Base-by-base conservation (phyloP, 345 rosid species). In the Noccaea bulbosa region DNA sequence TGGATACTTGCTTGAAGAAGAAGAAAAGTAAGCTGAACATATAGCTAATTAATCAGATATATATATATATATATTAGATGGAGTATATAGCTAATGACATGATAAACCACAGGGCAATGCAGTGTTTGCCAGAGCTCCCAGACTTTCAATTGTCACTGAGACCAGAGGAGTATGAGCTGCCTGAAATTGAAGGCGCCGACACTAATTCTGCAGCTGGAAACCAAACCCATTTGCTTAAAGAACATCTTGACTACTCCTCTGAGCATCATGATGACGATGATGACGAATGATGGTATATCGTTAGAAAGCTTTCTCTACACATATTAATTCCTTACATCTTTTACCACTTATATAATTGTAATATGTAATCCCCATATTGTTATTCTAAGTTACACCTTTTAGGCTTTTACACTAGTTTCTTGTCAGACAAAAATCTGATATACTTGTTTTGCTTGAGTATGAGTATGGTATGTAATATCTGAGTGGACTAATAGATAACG, bases 1-100 rank as follows among this genome's bases (percentile, higher is more conserved):
- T 61, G 95, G 96, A 45, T 89, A 84, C 82, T 84, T 91, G 65
- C 73, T 94, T 60, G 95, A 89, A 81, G 85, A 91, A 81, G 85
- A 93, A 80, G 98, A 91, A 52, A 91, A 91, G 99, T 94, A 81
- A 80, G 97, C 2, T 16, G n/a, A 48, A 30, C 37, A 74, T 44
- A n/a, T 27, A 27, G 22, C 22, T 20, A 20, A 20, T 20, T 2
- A 20, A 20, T n/a, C n/a, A n/a, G n/a, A n/a, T 22, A 22, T 22
- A 22, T 22, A 22, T 22, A 22, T 22, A 27, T 27, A 8, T 35
- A n/a, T 8, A 16, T 15, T 46, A 45, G 22, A 46, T 46, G 51
- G 11, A 46, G 51, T 27, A 49, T 1, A 51, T 27, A 15, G n/a
- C 53, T 73, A 10, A 47, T 62, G 14, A 40, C 64, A 58, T 56